Evolutionary conservation across 441 rosid species (phyloP).

Genomic region (Erysimum pusillum): DNA sequence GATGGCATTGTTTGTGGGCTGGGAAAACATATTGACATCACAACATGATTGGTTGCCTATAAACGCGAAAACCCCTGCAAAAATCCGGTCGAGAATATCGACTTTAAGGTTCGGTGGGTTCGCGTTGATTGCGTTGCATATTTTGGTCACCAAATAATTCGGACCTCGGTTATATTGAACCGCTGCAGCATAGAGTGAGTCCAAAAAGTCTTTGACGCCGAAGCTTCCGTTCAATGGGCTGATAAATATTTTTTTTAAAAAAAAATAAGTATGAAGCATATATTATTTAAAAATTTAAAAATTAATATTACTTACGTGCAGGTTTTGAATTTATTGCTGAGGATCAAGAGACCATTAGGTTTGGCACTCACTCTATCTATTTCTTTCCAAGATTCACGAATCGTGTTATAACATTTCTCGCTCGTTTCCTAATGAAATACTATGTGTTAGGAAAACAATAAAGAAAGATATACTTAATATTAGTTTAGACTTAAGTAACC

Average conservation of each 20-base stretch:
- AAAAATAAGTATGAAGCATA: background rate
- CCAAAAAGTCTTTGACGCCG: slow-evolving; percentile 57
- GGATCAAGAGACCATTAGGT: slow-evolving; percentile 51
- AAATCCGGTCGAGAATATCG: slow-evolving; percentile 55
- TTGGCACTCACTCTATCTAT: slow-evolving; percentile 54
- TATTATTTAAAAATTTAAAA: background rate
- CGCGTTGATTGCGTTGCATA: slow-evolving; percentile 67
- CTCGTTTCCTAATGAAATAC: slow-evolving; percentile 49
- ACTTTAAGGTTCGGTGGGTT: slow-evolving; percentile 38
- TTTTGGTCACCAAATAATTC: slow-evolving; percentile 44
- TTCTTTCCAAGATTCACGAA: slow-evolving; percentile 56
- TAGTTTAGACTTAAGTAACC: background rate
- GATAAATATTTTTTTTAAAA: background rate
- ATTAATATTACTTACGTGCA: slow-evolving; percentile 46
- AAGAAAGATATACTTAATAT: background rate
- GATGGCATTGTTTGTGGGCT: background rate
- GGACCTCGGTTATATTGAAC: slow-evolving; percentile 76
- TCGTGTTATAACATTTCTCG: slow-evolving; percentile 48
- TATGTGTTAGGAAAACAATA: background rate
- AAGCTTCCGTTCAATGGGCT: slow-evolving; percentile 51
- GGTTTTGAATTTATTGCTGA: slow-evolving; percentile 54
- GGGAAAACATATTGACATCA: slow-evolving; percentile 44
- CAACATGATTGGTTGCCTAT: slow-evolving; percentile 57
- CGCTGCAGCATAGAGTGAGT: slow-evolving; percentile 41
- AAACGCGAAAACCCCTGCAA: slow-evolving; percentile 62